Base-by-base conservation (phyloP, 2,329 filamentous ascomycete species). In the Lizonia empirigonia region DNA sequence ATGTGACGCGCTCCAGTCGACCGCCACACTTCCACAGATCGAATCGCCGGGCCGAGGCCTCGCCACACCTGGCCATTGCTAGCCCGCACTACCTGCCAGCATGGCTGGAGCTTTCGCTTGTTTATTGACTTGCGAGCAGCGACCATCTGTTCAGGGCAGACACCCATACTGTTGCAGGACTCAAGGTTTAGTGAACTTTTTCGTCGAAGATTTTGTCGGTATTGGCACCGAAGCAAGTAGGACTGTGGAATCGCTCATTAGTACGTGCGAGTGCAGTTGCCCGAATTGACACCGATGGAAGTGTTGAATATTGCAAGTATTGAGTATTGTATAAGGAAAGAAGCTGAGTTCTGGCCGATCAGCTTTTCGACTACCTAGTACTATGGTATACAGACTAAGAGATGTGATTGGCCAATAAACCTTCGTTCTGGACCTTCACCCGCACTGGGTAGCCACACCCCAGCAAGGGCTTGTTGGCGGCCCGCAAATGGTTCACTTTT, bases 281-380 rank as follows among this genome's bases (percentile, higher is more conserved):
- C 16, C 16, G 20, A 32, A 42, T 46, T 41, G 41, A 16, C 41
- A 46, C 46, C 36, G 20, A 42, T 46, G 27, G 42, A 27, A 46
- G n/a, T n/a, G n/a, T n/a, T n/a, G n/a, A n/a, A n/a, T n/a, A n/a
- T n/a, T n/a, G n/a, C n/a, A n/a, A n/a, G n/a, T n/a, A n/a, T n/a
- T n/a, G n/a, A n/a, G n/a, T n/a, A n/a, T n/a, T n/a, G n/a, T n/a
- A n/a, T n/a, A n/a, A n/a, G n/a, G n/a, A n/a, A n/a, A n/a, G n/a
- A n/a, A n/a, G n/a, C n/a, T n/a, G n/a, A n/a, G n/a, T n/a, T n/a
- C n/a, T n/a, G n/a, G n/a, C n/a, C n/a, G n/a, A n/a, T n/a, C n/a
- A n/a, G n/a, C n/a, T n/a, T n/a, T n/a, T n/a, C n/a, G n/a, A n/a
- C n/a, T n/a, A n/a, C n/a, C n/a, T n/a, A n/a, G n/a, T n/a, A n/a